phyloP scores from a whole-genome alignment of 345 rosid species.

The Nephelium lappaceum region DNA sequence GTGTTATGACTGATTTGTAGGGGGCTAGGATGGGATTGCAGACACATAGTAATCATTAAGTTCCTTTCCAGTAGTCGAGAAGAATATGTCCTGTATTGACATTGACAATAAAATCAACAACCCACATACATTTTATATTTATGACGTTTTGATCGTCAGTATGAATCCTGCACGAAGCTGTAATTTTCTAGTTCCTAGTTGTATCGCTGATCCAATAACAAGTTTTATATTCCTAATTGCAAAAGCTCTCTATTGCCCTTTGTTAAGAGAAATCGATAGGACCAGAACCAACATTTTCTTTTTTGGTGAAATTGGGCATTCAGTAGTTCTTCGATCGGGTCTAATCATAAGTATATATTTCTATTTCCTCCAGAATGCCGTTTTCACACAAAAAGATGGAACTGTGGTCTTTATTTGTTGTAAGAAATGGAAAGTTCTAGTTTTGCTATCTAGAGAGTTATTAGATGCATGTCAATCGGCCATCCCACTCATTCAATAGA shows the following conservation, averaged over 20 bases:
- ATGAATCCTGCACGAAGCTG: no score
- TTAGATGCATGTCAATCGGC: background rate
- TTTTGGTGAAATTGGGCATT: no score
- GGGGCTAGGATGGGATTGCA: background rate
- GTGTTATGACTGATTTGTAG: background rate
- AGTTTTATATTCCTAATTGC: no score
- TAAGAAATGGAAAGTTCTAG: background rate
- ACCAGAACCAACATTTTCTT: no score
- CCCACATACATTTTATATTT: background rate
- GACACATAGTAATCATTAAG: background rate
- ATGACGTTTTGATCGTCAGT: background rate
- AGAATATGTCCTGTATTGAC: no score
- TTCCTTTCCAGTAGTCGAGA: background rate
- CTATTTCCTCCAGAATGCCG: background rate
- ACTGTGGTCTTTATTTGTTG: background rate
- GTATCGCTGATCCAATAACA: no score
- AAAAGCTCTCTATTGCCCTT: no score
- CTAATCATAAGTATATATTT: background rate
- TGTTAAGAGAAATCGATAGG: no score
- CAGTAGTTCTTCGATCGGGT: no score
- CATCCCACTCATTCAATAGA: background rate
- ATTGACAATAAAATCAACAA: background rate
- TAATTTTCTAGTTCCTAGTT: no score
- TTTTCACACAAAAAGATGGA: background rate
- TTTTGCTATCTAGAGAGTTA: background rate